Evolutionary conservation across 140 eudicot species (phyloP), one percentile per base, ranked within the genome.

Genomic region (Anethum foeniculum): DNA sequence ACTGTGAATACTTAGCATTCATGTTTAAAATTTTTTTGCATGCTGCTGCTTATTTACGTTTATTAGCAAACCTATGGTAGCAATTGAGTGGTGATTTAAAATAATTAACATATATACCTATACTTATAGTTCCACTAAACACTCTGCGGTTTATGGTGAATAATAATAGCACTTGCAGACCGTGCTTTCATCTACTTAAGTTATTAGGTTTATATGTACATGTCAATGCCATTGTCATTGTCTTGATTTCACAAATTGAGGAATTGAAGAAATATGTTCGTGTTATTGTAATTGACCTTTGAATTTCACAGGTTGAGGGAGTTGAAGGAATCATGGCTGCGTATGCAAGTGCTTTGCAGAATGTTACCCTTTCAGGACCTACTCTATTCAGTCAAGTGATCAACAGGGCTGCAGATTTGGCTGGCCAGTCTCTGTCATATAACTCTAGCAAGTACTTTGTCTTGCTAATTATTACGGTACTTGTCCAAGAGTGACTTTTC

Each of bases 401-500:
- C 68, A 86, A 88, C 69, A 91, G 90, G 72, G 98, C 97, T 80
- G 96, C 97, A 28, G 93, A 92, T 85, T 90, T 92, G 72, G 96
- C 98, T 81, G 90, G 82, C 54, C 91, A 87, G 81, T 92, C 95
- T 78, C 88, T 92, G 79, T 81, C 90, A 54, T 75, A 78, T 62
- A 82, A 82, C 75, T 83, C 79, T 32, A 83, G 77, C 93, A 94
- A 94, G 79, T 94, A 94, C 75, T 90, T 86, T 81, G 86, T 94
- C 77, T 80, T 94, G 87, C 89, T 94, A 52, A 94, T 94, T n/a
- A 91, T 94, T 80, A 94, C 98, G 89, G 98, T 94, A 90, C 34
- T 80, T 51, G 77, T 49, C 54, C 74, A 25, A 30, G 62, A 64
- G 48, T 36, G 43, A 39, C 0, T 27, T 23, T 75, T 56, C 7